phyloP scores from a whole-genome alignment of 202 grass and related monocot species.

The Schoenoplectus tabernaemontani region DNA sequence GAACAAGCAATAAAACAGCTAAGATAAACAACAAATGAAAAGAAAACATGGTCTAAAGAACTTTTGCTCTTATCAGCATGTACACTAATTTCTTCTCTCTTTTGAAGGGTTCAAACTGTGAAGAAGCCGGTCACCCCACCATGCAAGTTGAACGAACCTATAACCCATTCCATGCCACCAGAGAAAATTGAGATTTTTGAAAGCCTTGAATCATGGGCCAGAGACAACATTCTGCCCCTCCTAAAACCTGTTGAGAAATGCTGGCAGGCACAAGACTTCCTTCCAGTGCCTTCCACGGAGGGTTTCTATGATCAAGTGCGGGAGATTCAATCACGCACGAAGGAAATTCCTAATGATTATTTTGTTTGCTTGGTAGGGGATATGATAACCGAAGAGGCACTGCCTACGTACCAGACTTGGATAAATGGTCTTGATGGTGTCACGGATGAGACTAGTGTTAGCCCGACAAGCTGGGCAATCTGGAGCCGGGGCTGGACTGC shows the following conservation, averaged over 20 bases:
- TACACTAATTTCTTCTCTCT: background rate
- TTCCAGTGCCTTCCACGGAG: conserved; percentile 22
- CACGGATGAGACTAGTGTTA: conserved; percentile 40
- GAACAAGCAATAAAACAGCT: background rate
- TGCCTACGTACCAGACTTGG: conserved; percentile 70
- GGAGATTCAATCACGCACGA: conserved; percentile 19
- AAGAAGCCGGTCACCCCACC: conserved; percentile 20
- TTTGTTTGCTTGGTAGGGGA: conserved; percentile 42
- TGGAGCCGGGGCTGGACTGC: conserved; percentile 55
- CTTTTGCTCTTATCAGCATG: background rate
- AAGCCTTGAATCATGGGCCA: conserved; percentile 25
- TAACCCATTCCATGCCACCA: conserved; percentile 63
- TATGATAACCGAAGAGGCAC: too few relatives aligned
- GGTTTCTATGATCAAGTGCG: conserved; percentile 26
- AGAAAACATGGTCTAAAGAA: background rate
- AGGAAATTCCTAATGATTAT: conserved; percentile 31
- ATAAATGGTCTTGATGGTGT: conserved; percentile 55
- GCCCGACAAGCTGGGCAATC: conserved; percentile 41
- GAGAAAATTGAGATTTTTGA: conserved; percentile 29
- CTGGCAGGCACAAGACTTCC: conserved; percentile 43
- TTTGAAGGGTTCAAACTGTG: conserved; percentile 28
- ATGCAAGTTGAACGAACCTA: conserved; percentile 39
- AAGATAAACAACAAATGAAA: background rate
- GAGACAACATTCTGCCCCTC: conserved; percentile 30
- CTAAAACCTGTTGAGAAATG: conserved; percentile 34